A percentile compares a stretch with the other conserved stretches of the same genome.
Evolutionary conservation across 148 eudicot species (phyloP).

Genomic region (Vaccinium myrtillus): DNA sequence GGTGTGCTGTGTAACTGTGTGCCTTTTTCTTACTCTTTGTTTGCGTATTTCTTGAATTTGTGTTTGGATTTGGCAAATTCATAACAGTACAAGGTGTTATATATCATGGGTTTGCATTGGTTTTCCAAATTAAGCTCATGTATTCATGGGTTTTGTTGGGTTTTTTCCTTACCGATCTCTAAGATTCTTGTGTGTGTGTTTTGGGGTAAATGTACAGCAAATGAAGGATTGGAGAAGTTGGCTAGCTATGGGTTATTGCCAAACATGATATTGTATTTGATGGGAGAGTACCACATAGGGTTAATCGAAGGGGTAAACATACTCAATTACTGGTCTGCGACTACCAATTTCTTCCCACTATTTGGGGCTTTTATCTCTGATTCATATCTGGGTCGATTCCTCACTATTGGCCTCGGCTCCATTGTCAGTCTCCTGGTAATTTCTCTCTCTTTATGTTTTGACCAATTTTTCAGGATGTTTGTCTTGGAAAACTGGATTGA

Average conservation of each 20-base stretch:
- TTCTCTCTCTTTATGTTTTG: background rate
- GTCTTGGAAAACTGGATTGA: background rate
- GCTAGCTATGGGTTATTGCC: conserved; percentile 80
- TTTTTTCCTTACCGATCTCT: background rate
- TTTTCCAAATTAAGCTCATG: background rate
- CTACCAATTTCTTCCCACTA: conserved; percentile 69
- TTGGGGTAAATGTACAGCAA: conserved; percentile 37
- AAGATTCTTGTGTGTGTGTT: background rate
- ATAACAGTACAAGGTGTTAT: background rate
- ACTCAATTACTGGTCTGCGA: conserved; percentile 60
- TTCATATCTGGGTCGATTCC: conserved; percentile 71
- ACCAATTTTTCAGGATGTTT: too few relatives aligned
- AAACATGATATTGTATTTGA: conserved; percentile 76
- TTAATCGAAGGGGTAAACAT: conserved; percentile 51
- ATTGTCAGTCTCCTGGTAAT: conserved; percentile 62
- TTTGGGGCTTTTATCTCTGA: conserved; percentile 81
- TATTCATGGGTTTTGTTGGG: background rate
- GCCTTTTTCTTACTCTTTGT: background rate
- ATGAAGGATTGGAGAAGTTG: conserved; percentile 84
- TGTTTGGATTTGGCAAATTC: background rate
- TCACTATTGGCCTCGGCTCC: conserved; percentile 71
- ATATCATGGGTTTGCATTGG: background rate
- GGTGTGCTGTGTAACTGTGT: background rate
- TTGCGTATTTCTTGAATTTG: background rate
- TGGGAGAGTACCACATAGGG: conserved; percentile 64